Conservation (phyloP, 305 asterid genomes). For the Solanum hybrid region DNA sequence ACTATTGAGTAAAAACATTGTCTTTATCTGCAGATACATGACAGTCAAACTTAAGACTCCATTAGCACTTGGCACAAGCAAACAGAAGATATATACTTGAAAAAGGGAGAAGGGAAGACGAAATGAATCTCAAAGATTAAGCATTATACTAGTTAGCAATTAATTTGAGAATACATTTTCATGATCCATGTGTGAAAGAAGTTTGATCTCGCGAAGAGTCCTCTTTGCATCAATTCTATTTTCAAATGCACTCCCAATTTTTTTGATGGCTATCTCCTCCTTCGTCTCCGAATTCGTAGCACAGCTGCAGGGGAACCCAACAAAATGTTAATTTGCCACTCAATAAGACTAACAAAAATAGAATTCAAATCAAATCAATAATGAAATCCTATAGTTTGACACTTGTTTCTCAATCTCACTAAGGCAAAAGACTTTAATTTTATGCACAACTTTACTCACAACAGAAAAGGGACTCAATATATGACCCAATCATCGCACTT, state of each 20-base stretch:
- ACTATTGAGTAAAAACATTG: not conserved
- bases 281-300: conserved; percentile 61
- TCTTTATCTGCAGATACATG: not conserved
- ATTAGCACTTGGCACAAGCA: not conserved
- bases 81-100: not conserved
- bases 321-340: not conserved
- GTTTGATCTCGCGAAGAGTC: conserved; percentile 85
- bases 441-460: not conserved
- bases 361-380: not conserved
- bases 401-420: not conserved
- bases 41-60: not conserved
- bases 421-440: not conserved
- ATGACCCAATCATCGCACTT: not conserved
- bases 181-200: conserved; percentile 89
- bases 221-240: conserved; percentile 82
- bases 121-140: not conserved
- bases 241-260: conserved; percentile 83
- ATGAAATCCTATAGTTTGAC: not conserved
- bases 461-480: not conserved
- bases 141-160: not conserved
- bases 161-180: conserved; percentile 38
- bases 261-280: conserved; percentile 81
- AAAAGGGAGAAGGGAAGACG: not conserved
- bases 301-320: conserved; percentile 31
- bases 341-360: not conserved